phyloP scores from a whole-genome alignment of 1,284 basidiomycete species.

The Bondarzewia mesenterica region DNA sequence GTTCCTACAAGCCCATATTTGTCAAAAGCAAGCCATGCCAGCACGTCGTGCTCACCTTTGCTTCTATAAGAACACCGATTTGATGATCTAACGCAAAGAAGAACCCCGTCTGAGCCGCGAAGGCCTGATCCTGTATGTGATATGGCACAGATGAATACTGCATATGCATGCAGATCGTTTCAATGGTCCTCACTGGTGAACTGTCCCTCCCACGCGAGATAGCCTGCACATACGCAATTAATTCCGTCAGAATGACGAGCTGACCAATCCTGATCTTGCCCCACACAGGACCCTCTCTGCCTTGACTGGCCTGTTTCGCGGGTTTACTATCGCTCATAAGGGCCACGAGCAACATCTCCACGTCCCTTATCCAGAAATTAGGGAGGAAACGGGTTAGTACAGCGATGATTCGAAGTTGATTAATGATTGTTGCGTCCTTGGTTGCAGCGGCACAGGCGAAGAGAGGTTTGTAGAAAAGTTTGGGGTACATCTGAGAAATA shows the following conservation, averaged over 20 bases:
- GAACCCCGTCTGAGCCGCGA: slow-evolving; percentile 40
- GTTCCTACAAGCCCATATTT: slow-evolving; percentile 36
- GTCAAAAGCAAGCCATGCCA: neutral
- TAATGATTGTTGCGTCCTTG: slow-evolving; percentile 47
- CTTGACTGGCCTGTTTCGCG: slow-evolving; percentile 20
- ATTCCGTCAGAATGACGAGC: slow-evolving; percentile 53
- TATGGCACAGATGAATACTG: neutral
- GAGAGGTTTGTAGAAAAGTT: slow-evolving; percentile 67
- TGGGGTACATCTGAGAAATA: slow-evolving; percentile 48
- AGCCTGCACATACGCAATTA: slow-evolving; percentile 45
- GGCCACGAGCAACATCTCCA: slow-evolving; percentile 72
- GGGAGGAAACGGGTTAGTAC: slow-evolving; percentile 45
- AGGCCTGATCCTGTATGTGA: slow-evolving; percentile 25
- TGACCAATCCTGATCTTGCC: slow-evolving; percentile 56
- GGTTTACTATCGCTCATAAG: slow-evolving; percentile 45
- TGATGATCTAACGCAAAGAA: slow-evolving; percentile 48
- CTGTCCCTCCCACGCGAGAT: slow-evolving; percentile 34
- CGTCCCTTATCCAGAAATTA: slow-evolving; percentile 63
- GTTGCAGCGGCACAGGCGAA: slow-evolving; percentile 62
- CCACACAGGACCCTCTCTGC: slow-evolving; percentile 22
- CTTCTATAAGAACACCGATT: slow-evolving; percentile 49
- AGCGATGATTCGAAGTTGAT: slow-evolving; percentile 48
- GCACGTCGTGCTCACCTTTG: slow-evolving; percentile 36
- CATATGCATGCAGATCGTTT: neutral
- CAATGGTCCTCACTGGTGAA: slow-evolving; percentile 22